A percentile compares a stretch with the other conserved stretches of the same genome.
These are phyloP conservation scores for Euphrasia confusa DNA, from an alignment of 257 asterid genomes.

Conservation along the genomic window DNA sequence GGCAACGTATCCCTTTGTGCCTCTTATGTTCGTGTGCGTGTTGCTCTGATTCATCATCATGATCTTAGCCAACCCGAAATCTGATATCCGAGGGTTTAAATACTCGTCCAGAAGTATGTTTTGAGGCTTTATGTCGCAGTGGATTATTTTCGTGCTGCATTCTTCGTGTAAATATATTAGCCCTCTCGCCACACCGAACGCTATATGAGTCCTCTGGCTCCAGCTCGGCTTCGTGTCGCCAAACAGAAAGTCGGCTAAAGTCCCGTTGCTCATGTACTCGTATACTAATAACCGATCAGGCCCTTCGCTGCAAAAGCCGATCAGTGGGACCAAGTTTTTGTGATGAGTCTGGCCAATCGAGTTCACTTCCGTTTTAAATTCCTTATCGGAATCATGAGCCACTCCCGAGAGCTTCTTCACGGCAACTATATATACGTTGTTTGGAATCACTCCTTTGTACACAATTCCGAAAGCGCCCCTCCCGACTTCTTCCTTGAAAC, in stretches of 20 bases:
- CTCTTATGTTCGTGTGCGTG: conserved; percentile 39
- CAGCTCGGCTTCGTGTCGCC: conserved; percentile 36
- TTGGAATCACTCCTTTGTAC: conserved; percentile 39
- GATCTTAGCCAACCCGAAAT: conserved; percentile 57
- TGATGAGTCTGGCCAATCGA: conserved; percentile 56
- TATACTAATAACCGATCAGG: conserved; percentile 37
- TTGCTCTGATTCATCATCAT: conserved; percentile 40
- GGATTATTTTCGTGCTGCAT: conserved; percentile 49
- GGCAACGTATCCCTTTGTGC: conserved; percentile 60
- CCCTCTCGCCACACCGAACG: conserved; percentile 45
- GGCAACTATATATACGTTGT: conserved; percentile 30
- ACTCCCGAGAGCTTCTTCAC: conserved; percentile 50
- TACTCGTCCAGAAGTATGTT: conserved; percentile 52
- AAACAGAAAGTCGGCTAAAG: conserved; percentile 41
- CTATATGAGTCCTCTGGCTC: conserved; percentile 44
- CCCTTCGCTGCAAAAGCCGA: conserved; percentile 55
- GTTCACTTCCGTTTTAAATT: conserved; percentile 52
- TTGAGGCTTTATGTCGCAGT: conserved; percentile 59
- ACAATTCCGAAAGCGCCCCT: conserved; percentile 63
- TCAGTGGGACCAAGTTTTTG: conserved; percentile 52
- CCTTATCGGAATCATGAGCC: conserved; percentile 47
- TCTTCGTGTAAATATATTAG: conserved; percentile 47
- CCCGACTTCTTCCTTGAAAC: conserved; percentile 45
- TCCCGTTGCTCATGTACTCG: conserved; percentile 46
- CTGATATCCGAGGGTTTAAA: conserved; percentile 43